Conservation (phyloP, 1,139 yeast species). For the Geotrichum phurueaensis region DNA sequence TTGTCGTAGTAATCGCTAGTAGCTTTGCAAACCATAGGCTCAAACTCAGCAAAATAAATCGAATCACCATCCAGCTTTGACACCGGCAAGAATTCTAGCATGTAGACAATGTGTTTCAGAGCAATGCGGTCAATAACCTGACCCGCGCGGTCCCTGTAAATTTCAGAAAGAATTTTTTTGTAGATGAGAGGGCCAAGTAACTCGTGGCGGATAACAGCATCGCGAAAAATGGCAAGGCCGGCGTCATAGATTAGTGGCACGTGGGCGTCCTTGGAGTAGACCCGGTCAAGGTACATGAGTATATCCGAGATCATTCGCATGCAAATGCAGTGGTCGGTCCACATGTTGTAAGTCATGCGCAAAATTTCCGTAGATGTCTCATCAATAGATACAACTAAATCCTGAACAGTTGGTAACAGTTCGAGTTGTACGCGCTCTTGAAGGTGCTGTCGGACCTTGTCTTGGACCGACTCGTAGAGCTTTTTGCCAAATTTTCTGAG, state of each 20-base stretch:
- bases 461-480: slow-evolving; percentile 59
- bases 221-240: slow-evolving; percentile 58
- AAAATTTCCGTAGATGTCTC: slow-evolving; percentile 37
- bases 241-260: slow-evolving; percentile 66
- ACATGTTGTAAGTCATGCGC: slow-evolving; percentile 45
- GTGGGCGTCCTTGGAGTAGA: slow-evolving; percentile 69
- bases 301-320: slow-evolving; percentile 83
- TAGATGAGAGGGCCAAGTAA: slow-evolving; percentile 47
- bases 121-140: slow-evolving; percentile 54
- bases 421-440: slow-evolving; percentile 29
- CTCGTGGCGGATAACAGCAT: slow-evolving; percentile 30
- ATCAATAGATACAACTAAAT: slow-evolving; percentile 7
- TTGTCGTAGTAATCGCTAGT: slow-evolving; percentile 53
- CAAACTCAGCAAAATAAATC: slow-evolving; percentile 61
- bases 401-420: slow-evolving; percentile 22
- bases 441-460: slow-evolving; percentile 49
- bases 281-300: slow-evolving; percentile 78
- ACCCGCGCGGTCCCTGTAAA: slow-evolving; percentile 56
- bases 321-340: slow-evolving; percentile 72
- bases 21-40: slow-evolving; percentile 52
- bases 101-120: slow-evolving; percentile 55
- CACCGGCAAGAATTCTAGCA: slow-evolving; percentile 58
- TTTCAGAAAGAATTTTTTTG: slow-evolving; percentile 49
- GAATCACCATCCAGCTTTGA: slow-evolving; percentile 37
- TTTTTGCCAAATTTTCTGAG: slow-evolving; percentile 65